Conservation (phyloP, 2,329 filamentous ascomycete genomes). For the Alternaria sp. region DNA sequence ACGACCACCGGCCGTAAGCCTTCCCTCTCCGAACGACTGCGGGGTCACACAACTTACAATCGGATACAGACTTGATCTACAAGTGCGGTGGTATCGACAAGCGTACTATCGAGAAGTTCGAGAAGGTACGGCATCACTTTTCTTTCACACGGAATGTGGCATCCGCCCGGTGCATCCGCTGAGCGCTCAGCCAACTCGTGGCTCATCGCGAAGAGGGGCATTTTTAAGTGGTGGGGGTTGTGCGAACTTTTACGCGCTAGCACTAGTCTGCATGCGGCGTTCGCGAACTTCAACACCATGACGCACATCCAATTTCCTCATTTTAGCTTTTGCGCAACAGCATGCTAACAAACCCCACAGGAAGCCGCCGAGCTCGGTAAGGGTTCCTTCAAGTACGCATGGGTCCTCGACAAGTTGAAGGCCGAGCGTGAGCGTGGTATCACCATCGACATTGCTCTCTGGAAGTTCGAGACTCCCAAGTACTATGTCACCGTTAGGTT, state of each 20-base stretch:
- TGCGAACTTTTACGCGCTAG: constrained; percentile 50
- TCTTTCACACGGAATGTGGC: constrained; percentile 23
- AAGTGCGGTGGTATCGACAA: constrained; percentile 99
- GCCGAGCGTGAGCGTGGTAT: constrained; percentile 99
- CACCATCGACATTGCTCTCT: constrained; percentile 99
- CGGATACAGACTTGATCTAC: constrained; percentile 92
- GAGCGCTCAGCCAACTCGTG: constrained; percentile 43
- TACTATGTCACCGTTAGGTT: constrained; percentile 98
- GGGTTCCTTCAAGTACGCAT: constrained; percentile 99
- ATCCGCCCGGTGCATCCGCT: constrained; percentile 29
- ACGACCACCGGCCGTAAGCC: constrained; percentile 85
- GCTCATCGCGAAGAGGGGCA: constrained; percentile 50
- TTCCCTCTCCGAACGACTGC: constrained; percentile 42
- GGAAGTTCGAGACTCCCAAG: constrained; percentile 99
- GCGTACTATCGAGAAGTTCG: constrained; percentile 99
- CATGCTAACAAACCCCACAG: constrained; percentile 61
- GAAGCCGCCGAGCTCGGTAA: constrained; percentile 99
- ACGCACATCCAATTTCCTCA: constrained; percentile 35
- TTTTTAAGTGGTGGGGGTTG: constrained; percentile 53
- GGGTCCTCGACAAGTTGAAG: constrained; percentile 99
- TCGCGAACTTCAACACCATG: constrained; percentile 47
- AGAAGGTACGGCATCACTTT: constrained; percentile 78
- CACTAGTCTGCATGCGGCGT: constrained; percentile 43
- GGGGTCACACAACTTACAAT: constrained; percentile 44
- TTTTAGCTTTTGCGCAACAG: not conserved